These are phyloP conservation scores for Mycena venus DNA, from an alignment of 768 basidiomycete genomes.

Conservation along the genomic window DNA sequence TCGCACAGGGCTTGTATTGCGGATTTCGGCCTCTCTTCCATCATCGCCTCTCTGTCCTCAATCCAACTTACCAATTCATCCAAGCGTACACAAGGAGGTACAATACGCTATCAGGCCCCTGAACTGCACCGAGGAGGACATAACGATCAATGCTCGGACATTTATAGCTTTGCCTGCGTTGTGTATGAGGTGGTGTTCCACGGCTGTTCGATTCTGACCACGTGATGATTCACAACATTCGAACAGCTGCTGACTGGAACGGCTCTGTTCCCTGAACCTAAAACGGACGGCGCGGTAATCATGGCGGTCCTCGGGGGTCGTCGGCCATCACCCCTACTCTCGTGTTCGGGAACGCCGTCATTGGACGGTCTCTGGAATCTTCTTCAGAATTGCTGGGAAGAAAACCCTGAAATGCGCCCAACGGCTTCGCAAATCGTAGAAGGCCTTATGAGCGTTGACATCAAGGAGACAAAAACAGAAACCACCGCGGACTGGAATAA, in stretches of 20 bases:
- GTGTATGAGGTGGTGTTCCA: slow-evolving; percentile 48
- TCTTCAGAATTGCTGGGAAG: slow-evolving; percentile 11
- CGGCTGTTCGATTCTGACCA: too few relatives aligned
- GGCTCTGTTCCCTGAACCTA: slow-evolving; percentile 1
- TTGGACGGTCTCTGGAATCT: slow-evolving; percentile 14
- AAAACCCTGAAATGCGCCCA: not conserved
- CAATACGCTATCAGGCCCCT: too few relatives aligned
- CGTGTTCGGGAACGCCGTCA: too few relatives aligned
- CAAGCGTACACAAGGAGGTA: too few relatives aligned
- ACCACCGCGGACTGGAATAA: slow-evolving; percentile 1
- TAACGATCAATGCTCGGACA: slow-evolving; percentile 44
- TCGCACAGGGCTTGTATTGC: too few relatives aligned
- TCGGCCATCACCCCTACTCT: not conserved
- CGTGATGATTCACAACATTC: not conserved
- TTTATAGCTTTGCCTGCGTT: slow-evolving; percentile 57
- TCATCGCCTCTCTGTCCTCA: too few relatives aligned
- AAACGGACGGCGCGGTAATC: not conserved
- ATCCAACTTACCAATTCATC: too few relatives aligned
- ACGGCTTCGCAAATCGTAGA: not conserved
- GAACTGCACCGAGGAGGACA: slow-evolving; percentile 47
- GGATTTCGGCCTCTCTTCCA: too few relatives aligned
- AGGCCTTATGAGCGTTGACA: not conserved
- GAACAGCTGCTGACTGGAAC: not conserved
- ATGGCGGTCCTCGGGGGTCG: not conserved
- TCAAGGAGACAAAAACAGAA: slow-evolving; percentile 16